Evolutionary conservation across 768 basidiomycete species (phyloP), one percentile per base, ranked within the genome.

Genomic region (Hericium erinaceus): DNA sequence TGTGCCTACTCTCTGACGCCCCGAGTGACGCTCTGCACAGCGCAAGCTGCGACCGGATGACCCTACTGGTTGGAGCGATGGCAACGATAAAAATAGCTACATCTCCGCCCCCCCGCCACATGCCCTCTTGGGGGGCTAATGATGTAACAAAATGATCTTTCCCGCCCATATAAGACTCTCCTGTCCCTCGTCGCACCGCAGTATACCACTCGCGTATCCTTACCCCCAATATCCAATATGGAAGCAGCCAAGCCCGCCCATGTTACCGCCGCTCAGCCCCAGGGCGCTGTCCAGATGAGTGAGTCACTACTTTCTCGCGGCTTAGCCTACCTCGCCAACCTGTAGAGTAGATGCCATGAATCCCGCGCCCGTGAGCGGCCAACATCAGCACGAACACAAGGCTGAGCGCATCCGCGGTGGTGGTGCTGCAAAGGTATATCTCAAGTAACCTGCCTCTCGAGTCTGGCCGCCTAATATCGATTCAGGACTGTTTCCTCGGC

Each of bases 321-420:
- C 52, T 24, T 38, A 38, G 5, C 46, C n/a, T 33, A n/a, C 49
- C 38, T 28, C 46, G 13, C 39, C 22, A 10, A 39, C n/a, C 40
- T 39, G 44, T 37, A 39, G 2, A 33, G 46, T 12, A 84, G 82
- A 72, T 62, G 73, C 74, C 5, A 75, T 78, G 72, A 77, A 73
- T 15, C 70, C 75, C 20, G 67, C 75, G 62, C 67, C 73, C 26
- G 59, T 66, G 48, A 67, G 60, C 20, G 66, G 71, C 9, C 70
- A 74, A 52, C 72, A 61, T 54, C 50, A 60, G n/a, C 61, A 66
- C 52, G 73, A 78, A 57, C 72, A 70, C 58, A 78, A 76, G 62
- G 80, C 82, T 4, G 75, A 74, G 55, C 82, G 85, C 59, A 67
- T 89, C 52, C 82, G 87, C 57, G 87, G 87, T 59, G 87, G 83